These are phyloP conservation scores for Kodamaea fungicola DNA, from an alignment of 1,139 yeast genomes.

Conservation along the genomic window DNA sequence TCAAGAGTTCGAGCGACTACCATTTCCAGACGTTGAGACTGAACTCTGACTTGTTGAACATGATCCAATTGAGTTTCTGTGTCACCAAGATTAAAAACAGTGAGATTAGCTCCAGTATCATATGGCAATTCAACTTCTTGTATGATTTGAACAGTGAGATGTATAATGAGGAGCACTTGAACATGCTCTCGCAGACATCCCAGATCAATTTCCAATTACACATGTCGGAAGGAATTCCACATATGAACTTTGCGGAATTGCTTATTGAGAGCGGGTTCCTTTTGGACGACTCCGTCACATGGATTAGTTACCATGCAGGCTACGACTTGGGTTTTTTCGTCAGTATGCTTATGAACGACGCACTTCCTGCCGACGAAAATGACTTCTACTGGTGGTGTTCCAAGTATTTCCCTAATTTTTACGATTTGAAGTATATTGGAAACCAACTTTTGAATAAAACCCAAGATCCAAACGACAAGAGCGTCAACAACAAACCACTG, in stretches of 20 bases:
- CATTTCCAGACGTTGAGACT: constrained; percentile 94
- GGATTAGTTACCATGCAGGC: constrained; percentile 94
- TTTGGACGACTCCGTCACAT: constrained; percentile 66
- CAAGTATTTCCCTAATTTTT: constrained; percentile 76
- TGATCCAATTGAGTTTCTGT: constrained; percentile 86
- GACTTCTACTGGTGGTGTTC: constrained; percentile 74
- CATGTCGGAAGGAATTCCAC: constrained; percentile 75
- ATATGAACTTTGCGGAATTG: constrained; percentile 77
- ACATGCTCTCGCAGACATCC: constrained; percentile 64
- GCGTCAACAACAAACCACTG: constrained; percentile 37
- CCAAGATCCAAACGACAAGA: constrained; percentile 15
- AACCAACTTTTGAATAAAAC: constrained; percentile 41
- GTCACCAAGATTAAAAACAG: constrained; percentile 75
- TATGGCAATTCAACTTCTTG: constrained; percentile 94
- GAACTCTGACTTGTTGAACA: constrained; percentile 80
- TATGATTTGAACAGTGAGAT: constrained; percentile 76
- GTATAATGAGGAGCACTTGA: constrained; percentile 78
- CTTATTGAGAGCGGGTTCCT: constrained; percentile 84
- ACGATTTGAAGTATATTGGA: constrained; percentile 80
- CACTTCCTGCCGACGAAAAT: constrained; percentile 77
- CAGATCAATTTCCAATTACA: constrained; percentile 82
- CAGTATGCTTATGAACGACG: constrained; percentile 69
- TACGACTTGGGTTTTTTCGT: constrained; percentile 91
- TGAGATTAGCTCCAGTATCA: constrained; percentile 60
- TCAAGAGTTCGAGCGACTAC: constrained; percentile 84